Base-by-base conservation (phyloP, 106 monocot genomes). In the Narthecium ossifragum region DNA sequence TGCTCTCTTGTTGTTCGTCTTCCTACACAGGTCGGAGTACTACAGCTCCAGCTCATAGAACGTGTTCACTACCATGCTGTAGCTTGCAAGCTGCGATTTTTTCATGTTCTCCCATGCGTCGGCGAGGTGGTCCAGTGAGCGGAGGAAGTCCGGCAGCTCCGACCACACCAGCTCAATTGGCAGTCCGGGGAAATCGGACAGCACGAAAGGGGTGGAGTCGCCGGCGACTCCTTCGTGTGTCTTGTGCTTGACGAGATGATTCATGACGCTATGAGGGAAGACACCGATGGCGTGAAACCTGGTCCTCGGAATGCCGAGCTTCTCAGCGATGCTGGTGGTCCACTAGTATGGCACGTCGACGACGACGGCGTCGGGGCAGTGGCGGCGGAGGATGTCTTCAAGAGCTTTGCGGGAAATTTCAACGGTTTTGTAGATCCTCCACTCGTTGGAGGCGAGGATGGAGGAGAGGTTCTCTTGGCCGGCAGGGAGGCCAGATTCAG, bases 21-120 rank as follows among this genome's bases (percentile, higher is more conserved):
- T 30, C 1, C 34, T 15, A 30, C 20, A 56, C 9, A 55, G 53
- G 15, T 66, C 66, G 25, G n/a, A 54, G 40, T 66, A 66, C 24
- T 39, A 26, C 0, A 7, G 15, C 10, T 66, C 66, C 15, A 66
- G 41, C 55, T 54, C 66, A 22, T 43, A 55, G 55, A 66, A 54
- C 0, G 55, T 55, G 55, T 66, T 66, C 31, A 66, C 55, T 41
- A 66, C 49, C n/a, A 43, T 10, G 20, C 66, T 55, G 26, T 45
- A 41, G 15, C 55, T 25, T 15, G 29, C 45, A 8, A 11, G 12
- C 43, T 66, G 36, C 2, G 31, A 34, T 24, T 43, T 12, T 55
- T 43, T 29, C 20, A 55, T 8, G 14, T 38, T n/a, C 8, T 31
- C 30, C 29, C 54, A 62, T 4, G 47, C 48, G 4, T 48, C 0